Evolutionary conservation across 1,284 basidiomycete genomes (phyloP).

Genomic region (Puccinia polysora): DNA sequence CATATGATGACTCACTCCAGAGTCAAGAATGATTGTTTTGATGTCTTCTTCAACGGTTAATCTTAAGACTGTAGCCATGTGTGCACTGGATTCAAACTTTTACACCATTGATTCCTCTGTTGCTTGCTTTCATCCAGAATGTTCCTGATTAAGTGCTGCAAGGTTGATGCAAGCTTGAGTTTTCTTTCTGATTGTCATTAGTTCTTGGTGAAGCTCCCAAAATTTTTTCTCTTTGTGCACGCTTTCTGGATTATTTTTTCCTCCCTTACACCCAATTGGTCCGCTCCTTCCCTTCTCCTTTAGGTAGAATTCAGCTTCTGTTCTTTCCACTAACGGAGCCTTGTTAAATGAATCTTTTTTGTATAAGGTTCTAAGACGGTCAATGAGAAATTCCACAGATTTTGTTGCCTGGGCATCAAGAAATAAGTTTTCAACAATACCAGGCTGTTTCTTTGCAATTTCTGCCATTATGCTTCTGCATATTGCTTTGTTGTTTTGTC

Average conservation of each 20-base stretch:
- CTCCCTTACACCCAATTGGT: no score
- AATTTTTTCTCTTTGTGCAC: not conserved
- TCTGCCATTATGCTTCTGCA: no score
- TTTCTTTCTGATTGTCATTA: not conserved
- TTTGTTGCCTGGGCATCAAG: no score
- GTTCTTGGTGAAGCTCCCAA: not conserved
- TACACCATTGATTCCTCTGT: not conserved
- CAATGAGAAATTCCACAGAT: no score
- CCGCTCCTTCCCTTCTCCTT: no score
- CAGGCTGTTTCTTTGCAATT: no score
- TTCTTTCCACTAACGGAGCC: no score
- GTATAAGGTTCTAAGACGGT: no score
- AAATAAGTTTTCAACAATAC: no score
- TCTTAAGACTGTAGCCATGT: not conserved
- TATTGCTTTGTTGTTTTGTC: no score
- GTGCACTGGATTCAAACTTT: not conserved
- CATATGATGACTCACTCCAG: conserved; percentile 1
- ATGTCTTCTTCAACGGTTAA: not conserved
- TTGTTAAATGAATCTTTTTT: no score
- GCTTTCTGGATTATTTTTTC: not conserved
- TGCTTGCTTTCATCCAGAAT: not conserved
- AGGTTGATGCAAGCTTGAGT: not conserved
- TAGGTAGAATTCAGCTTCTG: no score
- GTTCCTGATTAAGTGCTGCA: not conserved
- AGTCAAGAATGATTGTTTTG: not conserved